Percentiles rank a stretch among this genome's conserved stretches.
Evolutionary conservation across 768 basidiomycete species (phyloP).

Genomic region (Arthromyces matolae): DNA sequence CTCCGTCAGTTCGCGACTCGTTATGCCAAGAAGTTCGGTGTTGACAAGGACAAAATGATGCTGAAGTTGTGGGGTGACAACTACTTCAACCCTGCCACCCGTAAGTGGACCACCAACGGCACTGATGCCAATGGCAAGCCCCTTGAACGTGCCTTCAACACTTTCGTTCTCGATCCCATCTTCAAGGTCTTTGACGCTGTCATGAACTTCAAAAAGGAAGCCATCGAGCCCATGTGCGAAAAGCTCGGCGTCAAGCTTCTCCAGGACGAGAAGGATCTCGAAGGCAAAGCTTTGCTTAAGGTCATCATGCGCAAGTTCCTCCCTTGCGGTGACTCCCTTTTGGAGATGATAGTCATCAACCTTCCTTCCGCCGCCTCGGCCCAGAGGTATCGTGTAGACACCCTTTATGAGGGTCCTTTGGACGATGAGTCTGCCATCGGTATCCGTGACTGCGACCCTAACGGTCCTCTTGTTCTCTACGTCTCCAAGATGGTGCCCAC

Average conservation of each 20-base stretch:
- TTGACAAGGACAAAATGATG: slow-evolving; percentile 98
- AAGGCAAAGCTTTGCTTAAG: slow-evolving; percentile 95
- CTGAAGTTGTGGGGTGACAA: slow-evolving; percentile 97
- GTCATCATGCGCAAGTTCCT: slow-evolving; percentile 98
- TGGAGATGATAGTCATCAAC: slow-evolving; percentile 99
- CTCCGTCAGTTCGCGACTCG: slow-evolving; percentile 93
- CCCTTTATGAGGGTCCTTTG: slow-evolving; percentile 99
- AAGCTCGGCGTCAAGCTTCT: slow-evolving; percentile 93
- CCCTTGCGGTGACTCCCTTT: slow-evolving; percentile 92
- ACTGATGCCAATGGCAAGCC: slow-evolving; percentile 75
- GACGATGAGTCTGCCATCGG: slow-evolving; percentile 98
- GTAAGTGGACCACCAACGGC: slow-evolving; percentile 88
- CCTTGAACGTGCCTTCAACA: slow-evolving; percentile 97
- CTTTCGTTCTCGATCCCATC: slow-evolving; percentile 98
- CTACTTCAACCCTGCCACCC: slow-evolving; percentile 95
- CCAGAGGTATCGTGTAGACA: slow-evolving; percentile 97
- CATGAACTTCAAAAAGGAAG: slow-evolving; percentile 98
- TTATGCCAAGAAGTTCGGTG: slow-evolving; percentile 98
- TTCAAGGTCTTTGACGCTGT: slow-evolving; percentile 96
- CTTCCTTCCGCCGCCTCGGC: slow-evolving; percentile 95
- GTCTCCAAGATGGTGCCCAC: slow-evolving; percentile 99
- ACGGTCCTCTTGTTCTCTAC: slow-evolving; percentile 93
- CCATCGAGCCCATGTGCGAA: slow-evolving; percentile 77
- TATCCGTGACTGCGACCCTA: slow-evolving; percentile 97
- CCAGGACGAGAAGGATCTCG: slow-evolving; percentile 84